Base-by-base conservation (phyloP, 2,329 filamentous ascomycete genomes). In the Fusarium protoensiforme region DNA sequence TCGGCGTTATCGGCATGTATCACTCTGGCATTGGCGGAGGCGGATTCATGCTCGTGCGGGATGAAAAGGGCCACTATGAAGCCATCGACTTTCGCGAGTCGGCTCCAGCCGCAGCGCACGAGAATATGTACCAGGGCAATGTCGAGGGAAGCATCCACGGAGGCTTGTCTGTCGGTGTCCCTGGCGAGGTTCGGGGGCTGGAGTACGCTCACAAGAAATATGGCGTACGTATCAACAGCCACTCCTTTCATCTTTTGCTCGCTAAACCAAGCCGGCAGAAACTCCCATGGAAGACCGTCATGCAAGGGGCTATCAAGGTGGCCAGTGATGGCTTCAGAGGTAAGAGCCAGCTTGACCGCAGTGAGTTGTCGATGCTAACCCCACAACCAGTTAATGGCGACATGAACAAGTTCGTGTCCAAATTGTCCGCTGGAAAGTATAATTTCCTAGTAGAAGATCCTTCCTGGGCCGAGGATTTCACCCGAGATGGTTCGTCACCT, bases 61-160 rank as follows among this genome's bases (percentile, higher is more conserved):
- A 90, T 36, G 84, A 89, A 18, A 86, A 94, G 67, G 94, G 94
- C n/a, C 85, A 86, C 20, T 97, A 95, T 79, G 94, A 97, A 79
- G 92, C 92, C 67, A 91, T 98, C 75, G 96, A 98, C 82, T 98
- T 97, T 79, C 88, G 96, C 54, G 96, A 98, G 81, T 91, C 92
- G 0, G 96, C 96, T 0, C 96, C 96, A 1, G 93, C 92, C 0
- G 93, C 94, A 0, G 93, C 95, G 0, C 91, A 88, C 73, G 87
- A 95, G 81, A 90, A 97, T 77, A 98, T 98, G 96, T 98, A 92
- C 81, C 87, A 89, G 66, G 90, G 91, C 63, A 92, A 96, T 72
- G 85, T 88, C 1, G 81, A 87, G 2, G 90, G 88, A 2, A 95
- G 93, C 63, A 85, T 96, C 2, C 85, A 85, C 31, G 93, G 94